These are phyloP conservation scores for Pseudomicrostroma phylloplanum DNA, from an alignment of 1,284 basidiomycete genomes.

Conservation along the genomic window DNA sequence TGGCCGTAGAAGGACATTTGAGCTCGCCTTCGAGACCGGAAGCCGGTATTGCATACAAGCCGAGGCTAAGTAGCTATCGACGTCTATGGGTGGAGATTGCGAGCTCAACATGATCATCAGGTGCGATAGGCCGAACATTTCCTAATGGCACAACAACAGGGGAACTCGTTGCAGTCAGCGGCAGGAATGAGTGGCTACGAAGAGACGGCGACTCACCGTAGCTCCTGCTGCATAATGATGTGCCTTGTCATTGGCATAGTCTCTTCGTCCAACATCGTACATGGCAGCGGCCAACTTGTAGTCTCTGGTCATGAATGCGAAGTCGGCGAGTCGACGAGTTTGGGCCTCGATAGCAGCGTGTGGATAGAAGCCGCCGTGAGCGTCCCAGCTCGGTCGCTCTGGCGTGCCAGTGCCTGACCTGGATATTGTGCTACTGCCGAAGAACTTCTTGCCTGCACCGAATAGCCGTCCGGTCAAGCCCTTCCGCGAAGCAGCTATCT, in stretches of 20 bases:
- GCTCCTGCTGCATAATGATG: constrained; percentile 35
- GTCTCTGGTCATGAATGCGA: constrained; percentile 86
- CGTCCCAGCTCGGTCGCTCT: constrained; percentile 48
- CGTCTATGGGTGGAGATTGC: constrained; percentile 26
- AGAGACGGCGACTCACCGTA: constrained; percentile 21
- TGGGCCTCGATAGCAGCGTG: constrained; percentile 53
- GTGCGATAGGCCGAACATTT: constrained; percentile 43
- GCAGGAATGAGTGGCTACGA: not conserved
- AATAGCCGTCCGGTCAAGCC: constrained; percentile 76
- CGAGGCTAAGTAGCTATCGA: constrained; percentile 30
- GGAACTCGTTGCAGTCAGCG: not conserved
- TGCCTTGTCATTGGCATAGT: constrained; percentile 45
- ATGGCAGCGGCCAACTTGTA: constrained; percentile 73
- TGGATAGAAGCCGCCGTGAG: constrained; percentile 54
- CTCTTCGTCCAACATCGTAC: constrained; percentile 71
- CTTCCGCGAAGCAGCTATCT: constrained; percentile 75
- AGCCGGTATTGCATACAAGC: constrained; percentile 18
- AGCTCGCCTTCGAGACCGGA: constrained; percentile 4
- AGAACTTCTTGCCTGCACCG: constrained; percentile 56
- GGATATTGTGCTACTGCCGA: constrained; percentile 35
- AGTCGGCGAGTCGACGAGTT: constrained; percentile 74
- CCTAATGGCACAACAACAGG: constrained; percentile 12
- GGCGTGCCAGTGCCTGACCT: not conserved
- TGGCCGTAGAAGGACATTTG: constrained; percentile 18
- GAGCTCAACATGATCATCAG: constrained; percentile 31